Conservation (phyloP, 345 rosid species). For the Gossypium turneri region DNA sequence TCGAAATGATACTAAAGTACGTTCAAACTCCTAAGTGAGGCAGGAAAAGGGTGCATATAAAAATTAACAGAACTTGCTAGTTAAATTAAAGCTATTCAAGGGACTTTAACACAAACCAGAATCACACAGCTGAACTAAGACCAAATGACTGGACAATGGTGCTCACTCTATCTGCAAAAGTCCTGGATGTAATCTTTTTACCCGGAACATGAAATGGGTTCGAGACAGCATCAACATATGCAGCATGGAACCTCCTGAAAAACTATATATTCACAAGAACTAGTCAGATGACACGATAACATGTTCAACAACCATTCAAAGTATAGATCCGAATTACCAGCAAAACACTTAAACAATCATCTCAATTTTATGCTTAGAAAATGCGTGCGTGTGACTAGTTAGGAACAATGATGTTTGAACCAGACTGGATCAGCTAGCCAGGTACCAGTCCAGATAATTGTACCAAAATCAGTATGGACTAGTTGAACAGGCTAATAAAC, state of each 20-base stretch:
- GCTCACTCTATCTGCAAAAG: slow-evolving; percentile 78
- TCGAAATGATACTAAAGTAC: slow-evolving; percentile 3
- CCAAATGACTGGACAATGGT: slow-evolving; percentile 80
- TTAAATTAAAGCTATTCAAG: neutral
- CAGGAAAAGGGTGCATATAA: neutral
- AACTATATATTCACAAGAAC: slow-evolving; percentile 41
- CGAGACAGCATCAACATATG: slow-evolving; percentile 91
- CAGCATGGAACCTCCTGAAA: slow-evolving; percentile 86
- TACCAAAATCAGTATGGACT: no score
- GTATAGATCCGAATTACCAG: neutral
- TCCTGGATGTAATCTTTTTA: slow-evolving; percentile 85
- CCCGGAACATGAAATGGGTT: slow-evolving; percentile 97
- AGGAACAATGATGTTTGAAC: neutral
- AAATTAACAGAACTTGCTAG: neutral
- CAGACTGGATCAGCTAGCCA: no score
- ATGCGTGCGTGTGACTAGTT: neutral
- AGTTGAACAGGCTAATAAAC: no score
- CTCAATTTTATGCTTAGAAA: neutral
- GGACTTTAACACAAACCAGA: slow-evolving; percentile 14
- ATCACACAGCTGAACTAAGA: slow-evolving; percentile 48
- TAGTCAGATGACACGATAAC: slow-evolving; percentile 1
- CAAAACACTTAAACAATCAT: neutral
- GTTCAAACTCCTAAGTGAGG: slow-evolving; percentile 5
- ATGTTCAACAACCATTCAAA: neutral
- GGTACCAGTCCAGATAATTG: no score